phyloP scores from a whole-genome alignment of 1,284 basidiomycete genomes.

The Papiliotrema terrestris region DNA sequence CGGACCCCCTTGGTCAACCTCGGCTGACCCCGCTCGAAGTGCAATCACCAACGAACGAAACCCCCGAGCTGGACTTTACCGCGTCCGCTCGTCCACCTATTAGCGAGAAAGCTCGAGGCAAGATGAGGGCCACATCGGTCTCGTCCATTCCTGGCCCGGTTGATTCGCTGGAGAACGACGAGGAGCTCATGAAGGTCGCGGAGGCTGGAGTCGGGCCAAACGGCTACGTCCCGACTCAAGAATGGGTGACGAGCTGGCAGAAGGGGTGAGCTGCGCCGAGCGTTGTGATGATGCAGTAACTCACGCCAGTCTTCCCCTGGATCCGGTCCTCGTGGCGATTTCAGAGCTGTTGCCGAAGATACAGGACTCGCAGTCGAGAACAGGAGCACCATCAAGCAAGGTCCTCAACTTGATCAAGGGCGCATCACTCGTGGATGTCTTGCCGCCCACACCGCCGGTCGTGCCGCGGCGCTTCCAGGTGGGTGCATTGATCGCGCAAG shows the following conservation, averaged over 20 bases:
- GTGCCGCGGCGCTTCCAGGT: constrained; percentile 65
- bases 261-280: constrained; percentile 40
- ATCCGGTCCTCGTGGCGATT: constrained; percentile 74
- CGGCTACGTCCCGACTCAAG: constrained; percentile 87
- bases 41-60: constrained; percentile 3
- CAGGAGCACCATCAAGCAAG: constrained; percentile 48
- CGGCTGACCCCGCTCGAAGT: not conserved
- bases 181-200: constrained; percentile 61
- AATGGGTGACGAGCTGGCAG: constrained; percentile 68
- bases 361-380: constrained; percentile 65
- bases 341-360: constrained; percentile 81
- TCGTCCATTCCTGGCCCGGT: not conserved
- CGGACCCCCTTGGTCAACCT: constrained; percentile 18
- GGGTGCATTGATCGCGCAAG: not conserved
- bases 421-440: constrained; percentile 65
- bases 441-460: constrained; percentile 66
- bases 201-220: constrained; percentile 70
- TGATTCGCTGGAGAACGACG: constrained; percentile 53
- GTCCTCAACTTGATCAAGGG: constrained; percentile 59
- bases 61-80: not conserved
- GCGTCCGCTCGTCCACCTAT: constrained; percentile 26
- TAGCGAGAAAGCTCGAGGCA: constrained; percentile 82
- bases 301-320: constrained; percentile 61
- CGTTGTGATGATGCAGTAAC: not conserved
- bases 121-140: constrained; percentile 59